Evolutionary conservation across 2,329 filamentous ascomycete species (phyloP).

Genomic region (Fusarium solani-melongenae): DNA sequence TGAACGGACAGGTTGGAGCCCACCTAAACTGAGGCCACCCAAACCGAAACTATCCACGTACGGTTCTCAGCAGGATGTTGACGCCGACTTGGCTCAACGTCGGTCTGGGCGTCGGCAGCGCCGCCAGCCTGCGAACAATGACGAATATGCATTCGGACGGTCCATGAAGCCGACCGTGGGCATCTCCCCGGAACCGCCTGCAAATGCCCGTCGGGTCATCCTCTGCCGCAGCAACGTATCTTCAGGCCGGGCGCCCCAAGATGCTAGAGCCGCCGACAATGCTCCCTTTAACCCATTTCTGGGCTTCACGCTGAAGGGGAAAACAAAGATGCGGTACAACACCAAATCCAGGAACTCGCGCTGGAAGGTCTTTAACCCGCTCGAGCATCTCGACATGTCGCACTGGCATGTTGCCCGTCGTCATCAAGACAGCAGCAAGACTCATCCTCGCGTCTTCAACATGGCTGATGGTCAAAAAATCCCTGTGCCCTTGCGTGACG

Average conservation of each 20-base stretch:
- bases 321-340: not conserved
- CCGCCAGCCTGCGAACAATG: not conserved
- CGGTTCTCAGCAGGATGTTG: not conserved
- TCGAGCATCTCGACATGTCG: slow-evolving; percentile 32
- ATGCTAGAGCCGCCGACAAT: not conserved
- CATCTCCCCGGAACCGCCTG: not conserved
- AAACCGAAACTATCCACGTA: not conserved
- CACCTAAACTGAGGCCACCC: too few species aligned
- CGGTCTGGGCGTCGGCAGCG: not conserved
- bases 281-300: slow-evolving; percentile 36
- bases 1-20: too few species aligned
- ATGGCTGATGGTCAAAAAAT: slow-evolving; percentile 4
- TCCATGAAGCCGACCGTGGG: not conserved
- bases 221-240: not conserved
- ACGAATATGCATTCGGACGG: not conserved
- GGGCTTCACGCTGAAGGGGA: not conserved
- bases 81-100: not conserved
- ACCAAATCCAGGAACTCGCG: slow-evolving; percentile 18
- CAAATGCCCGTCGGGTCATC: not conserved
- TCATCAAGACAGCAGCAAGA: not conserved
- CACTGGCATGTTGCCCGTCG: slow-evolving; percentile 24
- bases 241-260: not conserved
- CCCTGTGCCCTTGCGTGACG: slow-evolving; percentile 20
- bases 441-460: slow-evolving; percentile 19
- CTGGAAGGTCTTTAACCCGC: slow-evolving; percentile 32